A percentile compares a stretch with the other conserved stretches of the same genome.
phyloP scores from a whole-genome alignment of 371 early-diverging fungal species.

The Apophysomyces trapeziformis region DNA sequence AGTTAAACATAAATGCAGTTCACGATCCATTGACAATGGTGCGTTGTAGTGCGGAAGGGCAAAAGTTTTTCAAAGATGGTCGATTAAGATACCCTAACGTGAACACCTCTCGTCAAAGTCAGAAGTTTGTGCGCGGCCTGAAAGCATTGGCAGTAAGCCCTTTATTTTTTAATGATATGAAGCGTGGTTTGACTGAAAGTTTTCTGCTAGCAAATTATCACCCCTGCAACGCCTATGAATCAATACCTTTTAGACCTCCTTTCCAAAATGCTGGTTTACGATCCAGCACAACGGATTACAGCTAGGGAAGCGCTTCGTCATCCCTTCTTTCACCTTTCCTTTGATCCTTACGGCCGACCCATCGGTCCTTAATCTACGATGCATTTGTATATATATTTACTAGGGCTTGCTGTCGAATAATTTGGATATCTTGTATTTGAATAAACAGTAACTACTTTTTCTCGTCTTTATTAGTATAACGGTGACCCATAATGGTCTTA shows the following conservation, averaged over 20 bases:
- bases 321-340: constrained; percentile 71
- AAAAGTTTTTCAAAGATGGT: constrained; percentile 64
- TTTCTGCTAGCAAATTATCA: constrained; percentile 36
- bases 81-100: constrained; percentile 70
- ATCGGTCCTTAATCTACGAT: constrained; percentile 3
- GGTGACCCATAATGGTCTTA: no score
- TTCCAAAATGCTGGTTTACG: constrained; percentile 79
- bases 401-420: no score
- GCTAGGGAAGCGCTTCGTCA: constrained; percentile 85
- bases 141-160: constrained; percentile 58
- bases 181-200: not conserved
- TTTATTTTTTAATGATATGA: not conserved
- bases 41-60: constrained; percentile 42
- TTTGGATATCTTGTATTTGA: no score
- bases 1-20: constrained; percentile 8
- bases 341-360: constrained; percentile 37
- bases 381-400: not conserved
- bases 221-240: constrained; percentile 33
- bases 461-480: no score
- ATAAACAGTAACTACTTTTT: no score
- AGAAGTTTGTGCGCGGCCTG: constrained; percentile 69
- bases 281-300: constrained; percentile 83
- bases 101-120: constrained; percentile 65
- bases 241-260: constrained; percentile 70
- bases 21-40: not conserved